A percentile compares a stretch with the other conserved stretches of the same genome.
Conservation (phyloP, 257 asterid species). For the Gardenia jasminoides region DNA sequence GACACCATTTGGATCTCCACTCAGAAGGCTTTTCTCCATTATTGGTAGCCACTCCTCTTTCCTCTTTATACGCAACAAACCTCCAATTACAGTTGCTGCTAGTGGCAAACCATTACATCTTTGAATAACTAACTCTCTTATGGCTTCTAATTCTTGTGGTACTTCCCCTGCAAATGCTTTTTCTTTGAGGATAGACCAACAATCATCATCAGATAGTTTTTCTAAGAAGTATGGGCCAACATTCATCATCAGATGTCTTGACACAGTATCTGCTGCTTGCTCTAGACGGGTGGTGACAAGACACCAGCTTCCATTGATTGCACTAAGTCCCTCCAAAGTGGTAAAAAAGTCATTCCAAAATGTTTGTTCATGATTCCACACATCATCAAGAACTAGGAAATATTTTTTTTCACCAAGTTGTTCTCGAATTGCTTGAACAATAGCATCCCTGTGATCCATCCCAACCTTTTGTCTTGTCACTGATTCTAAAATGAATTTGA, state of each 20-base stretch:
- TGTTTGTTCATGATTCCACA: constrained; percentile 12
- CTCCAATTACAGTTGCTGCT: constrained; percentile 24
- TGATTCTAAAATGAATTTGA: constrained; percentile 13
- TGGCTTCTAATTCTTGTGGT: neutral
- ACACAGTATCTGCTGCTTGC: neutral
- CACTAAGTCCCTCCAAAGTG: neutral
- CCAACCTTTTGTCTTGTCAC: neutral
- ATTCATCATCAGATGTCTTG: neutral
- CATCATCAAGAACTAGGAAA: constrained; percentile 33
- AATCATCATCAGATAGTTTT: neutral
- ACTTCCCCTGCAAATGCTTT: neutral
- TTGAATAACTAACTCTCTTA: neutral
- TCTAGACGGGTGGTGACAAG: constrained; percentile 3
- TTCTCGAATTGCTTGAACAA: neutral
- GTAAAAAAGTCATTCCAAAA: constrained; percentile 15
- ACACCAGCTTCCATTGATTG: neutral
- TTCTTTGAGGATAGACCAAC: neutral
- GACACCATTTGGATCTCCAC: neutral
- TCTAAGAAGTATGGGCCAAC: neutral
- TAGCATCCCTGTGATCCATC: neutral
- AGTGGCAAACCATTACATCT: constrained; percentile 8
- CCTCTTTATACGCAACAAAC: constrained; percentile 19
- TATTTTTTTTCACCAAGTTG: neutral
- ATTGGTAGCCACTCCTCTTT: constrained; percentile 23
- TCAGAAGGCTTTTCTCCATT: constrained; percentile 1